Percentiles rank a stretch among this genome's conserved stretches.
Conservation (phyloP, 768 basidiomycete species). For the Erythrobasidium yunnanense region DNA sequence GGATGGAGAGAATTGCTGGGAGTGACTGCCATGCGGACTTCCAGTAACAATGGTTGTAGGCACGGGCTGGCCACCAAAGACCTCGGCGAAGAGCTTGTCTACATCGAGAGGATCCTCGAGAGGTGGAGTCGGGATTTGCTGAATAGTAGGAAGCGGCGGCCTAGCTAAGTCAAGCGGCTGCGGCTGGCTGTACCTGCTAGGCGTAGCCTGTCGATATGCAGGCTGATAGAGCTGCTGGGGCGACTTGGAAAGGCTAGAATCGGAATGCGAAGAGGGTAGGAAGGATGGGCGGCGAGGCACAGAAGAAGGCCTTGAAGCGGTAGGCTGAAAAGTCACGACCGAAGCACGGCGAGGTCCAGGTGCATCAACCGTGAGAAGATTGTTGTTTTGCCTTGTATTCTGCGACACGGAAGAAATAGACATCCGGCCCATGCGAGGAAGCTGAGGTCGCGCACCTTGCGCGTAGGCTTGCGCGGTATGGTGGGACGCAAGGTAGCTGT, state of each 20-base stretch:
- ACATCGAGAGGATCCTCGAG: not conserved
- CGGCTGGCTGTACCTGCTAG: no score
- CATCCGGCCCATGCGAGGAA: slow-evolving; percentile 15
- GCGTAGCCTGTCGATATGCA: not conserved
- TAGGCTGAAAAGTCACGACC: not conserved
- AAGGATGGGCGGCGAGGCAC: not conserved
- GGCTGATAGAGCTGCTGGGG: not conserved
- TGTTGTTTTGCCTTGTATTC: not conserved
- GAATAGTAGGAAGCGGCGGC: not conserved
- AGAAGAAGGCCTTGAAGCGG: not conserved
- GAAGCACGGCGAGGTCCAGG: slow-evolving; percentile 6
- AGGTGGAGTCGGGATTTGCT: not conserved
- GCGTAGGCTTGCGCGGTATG: not conserved
- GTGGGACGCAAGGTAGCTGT: slow-evolving; percentile 1
- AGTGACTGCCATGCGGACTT: not conserved
- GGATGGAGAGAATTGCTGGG: not conserved
- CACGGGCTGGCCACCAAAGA: not conserved
- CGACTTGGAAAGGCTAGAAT: not conserved
- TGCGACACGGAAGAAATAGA: slow-evolving; percentile 8
- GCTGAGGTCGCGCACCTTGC: not conserved
- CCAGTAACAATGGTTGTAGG: not conserved
- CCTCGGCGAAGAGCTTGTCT: not conserved
- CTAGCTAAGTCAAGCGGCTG: not conserved
- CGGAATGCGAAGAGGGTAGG: not conserved
- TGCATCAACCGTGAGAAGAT: not conserved